Evolutionary conservation across 129 eudicot genomes (phyloP).

Genomic region (Cynara cardunculus): DNA sequence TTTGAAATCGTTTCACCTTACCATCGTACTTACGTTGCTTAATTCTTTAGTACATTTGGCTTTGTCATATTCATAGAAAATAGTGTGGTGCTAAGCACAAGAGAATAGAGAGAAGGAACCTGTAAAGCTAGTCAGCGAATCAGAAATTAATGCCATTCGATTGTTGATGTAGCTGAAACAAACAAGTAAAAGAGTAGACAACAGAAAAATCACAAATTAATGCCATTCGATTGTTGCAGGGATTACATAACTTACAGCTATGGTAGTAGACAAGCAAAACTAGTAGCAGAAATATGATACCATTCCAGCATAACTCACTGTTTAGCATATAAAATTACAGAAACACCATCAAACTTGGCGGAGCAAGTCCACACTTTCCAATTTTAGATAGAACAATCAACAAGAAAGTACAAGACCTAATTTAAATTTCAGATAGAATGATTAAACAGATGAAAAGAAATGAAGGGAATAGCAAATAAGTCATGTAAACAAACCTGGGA

Average conservation of each 20-base stretch:
- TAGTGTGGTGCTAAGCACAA: neutral
- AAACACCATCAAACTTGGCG: neutral
- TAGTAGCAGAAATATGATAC: neutral
- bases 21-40: no score
- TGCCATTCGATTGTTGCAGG: neutral
- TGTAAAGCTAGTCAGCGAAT: slow-evolving; percentile 6
- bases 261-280: neutral
- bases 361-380: neutral
- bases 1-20: neutral
- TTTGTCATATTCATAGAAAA: neutral
- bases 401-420: neutral
- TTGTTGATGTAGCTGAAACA: slow-evolving; percentile 17
- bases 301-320: neutral
- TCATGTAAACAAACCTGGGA: neutral
- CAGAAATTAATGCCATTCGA: slow-evolving; percentile 18
- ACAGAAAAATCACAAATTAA: neutral
- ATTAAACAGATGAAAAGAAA: no score
- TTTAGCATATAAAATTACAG: neutral
- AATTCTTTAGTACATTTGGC: no score
- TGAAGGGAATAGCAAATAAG: neutral
- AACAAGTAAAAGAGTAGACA: neutral
- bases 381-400: neutral
- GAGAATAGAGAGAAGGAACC: slow-evolving; percentile 14
- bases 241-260: neutral
- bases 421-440: neutral